phyloP scores from a whole-genome alignment of 176 grass and related monocot genomes.

The Hordeum marinum region DNA sequence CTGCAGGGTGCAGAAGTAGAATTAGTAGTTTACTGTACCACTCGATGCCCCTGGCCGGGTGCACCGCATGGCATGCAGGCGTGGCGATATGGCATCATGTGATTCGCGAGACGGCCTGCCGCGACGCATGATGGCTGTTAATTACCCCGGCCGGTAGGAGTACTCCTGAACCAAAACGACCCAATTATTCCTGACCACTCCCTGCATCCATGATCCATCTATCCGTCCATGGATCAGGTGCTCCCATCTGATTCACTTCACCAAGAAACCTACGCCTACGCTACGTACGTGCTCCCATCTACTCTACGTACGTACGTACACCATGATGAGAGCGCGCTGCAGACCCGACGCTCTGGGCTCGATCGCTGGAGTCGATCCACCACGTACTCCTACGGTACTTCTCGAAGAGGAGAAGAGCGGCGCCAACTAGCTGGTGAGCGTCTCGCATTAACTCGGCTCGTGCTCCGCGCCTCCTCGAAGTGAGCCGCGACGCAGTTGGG shows the following conservation, averaged over 20 bases:
- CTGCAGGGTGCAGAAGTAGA: background rate
- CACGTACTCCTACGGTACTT: background rate
- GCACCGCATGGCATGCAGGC: background rate
- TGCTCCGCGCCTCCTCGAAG: background rate
- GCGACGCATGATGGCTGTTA: constrained; percentile 20
- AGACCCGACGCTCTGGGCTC: background rate
- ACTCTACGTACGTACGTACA: too few species aligned
- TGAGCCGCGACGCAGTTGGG: background rate
- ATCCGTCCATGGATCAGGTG: background rate
- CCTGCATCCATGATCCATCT: background rate
- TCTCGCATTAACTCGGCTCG: constrained; percentile 2
- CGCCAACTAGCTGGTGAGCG: constrained; percentile 23
- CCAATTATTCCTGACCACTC: background rate
- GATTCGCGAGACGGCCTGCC: constrained; percentile 2
- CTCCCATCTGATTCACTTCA: background rate
- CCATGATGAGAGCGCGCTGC: background rate
- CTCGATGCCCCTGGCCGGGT: background rate
- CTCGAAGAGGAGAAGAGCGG: background rate
- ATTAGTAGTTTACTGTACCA: background rate
- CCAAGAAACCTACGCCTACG: background rate
- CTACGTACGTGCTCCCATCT: too few species aligned
- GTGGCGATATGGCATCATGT: background rate
- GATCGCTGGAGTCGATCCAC: background rate
- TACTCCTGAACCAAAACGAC: background rate
- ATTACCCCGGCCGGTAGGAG: background rate